phyloP scores from a whole-genome alignment of 2,329 filamentous ascomycete species.

The Colletotrichum sp. region DNA sequence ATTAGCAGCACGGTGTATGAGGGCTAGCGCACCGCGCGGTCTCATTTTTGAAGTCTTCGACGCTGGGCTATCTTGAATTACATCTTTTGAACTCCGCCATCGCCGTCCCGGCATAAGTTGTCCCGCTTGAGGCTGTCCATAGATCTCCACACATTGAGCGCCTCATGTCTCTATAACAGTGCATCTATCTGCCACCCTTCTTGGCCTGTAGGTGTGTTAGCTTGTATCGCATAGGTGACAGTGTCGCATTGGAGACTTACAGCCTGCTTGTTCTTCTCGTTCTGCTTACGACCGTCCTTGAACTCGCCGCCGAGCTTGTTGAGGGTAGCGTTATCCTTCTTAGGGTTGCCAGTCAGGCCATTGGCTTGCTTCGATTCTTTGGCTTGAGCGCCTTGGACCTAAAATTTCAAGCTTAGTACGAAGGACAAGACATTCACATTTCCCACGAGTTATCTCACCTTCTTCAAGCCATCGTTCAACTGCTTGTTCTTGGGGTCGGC shows the following conservation, averaged over 20 bases:
- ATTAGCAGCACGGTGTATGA: too few species aligned
- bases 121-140: neutral
- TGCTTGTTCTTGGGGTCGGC: neutral
- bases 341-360: neutral
- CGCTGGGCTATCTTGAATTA: neutral
- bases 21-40: neutral
- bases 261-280: neutral
- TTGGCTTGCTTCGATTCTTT: neutral
- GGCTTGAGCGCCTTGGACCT: slow-evolving; percentile 3
- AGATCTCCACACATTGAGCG: neutral
- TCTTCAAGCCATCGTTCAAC: neutral
- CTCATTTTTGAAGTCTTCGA: neutral
- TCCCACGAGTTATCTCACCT: neutral
- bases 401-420: neutral
- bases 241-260: neutral
- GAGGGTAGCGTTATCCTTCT: neutral
- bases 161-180: rapidly evolving
- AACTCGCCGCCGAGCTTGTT: neutral
- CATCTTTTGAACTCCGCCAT: neutral
- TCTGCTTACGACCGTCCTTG: neutral
- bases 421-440: too few species aligned
- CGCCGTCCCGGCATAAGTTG: neutral
- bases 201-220: neutral
- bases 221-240: neutral
- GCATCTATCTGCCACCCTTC: neutral